Base-by-base conservation (phyloP, 129 eudicot genomes). In the Helianthus tuberosus region DNA sequence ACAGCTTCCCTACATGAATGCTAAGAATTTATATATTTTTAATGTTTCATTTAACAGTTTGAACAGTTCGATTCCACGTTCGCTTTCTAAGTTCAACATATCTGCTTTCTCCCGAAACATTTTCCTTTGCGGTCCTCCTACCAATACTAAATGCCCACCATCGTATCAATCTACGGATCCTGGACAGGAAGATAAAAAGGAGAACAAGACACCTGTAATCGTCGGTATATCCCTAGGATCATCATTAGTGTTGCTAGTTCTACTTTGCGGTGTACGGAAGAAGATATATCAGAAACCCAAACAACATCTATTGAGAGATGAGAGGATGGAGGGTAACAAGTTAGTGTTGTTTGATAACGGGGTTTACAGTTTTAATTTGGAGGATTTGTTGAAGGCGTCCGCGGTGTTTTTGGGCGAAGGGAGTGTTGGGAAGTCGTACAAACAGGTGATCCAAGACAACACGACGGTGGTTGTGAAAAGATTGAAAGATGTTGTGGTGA, bases 391-490 rank as follows among this genome's bases (percentile, higher is more conserved):
- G 6, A 9, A 1, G n/a, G 16, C 36, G 14, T 8, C 63, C 5
- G 1, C 5, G 5, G 0, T 1, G 36, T 1, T 20, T 55, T 8
- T 55, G 12, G 62, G 62, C 1, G 5, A 7, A 8, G 62, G 35
- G 32, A 55, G 35, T 20, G 62, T 17, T 5, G 14, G 61, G 62
- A 55, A 12, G 1, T 55, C 62, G 63, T 27, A 27, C 3, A 27
- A 27, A 27, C 32, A 20, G 67, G 96, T 85, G 79, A 36, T 93
- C 73, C 97, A 86, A 69, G 93, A 90, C 3, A 90, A 92, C 23
- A 86, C 90, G 54, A 86, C 91, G 38, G 98, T 93, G 72, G 98
- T 91, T 39, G 93, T 93, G 55, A 93, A 93, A 81, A 75, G 96
- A 73, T 58, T 93, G 65, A 93, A 88, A 64, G 97, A 93, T 47